These are phyloP conservation scores for Medicago arabica DNA, from an alignment of 306 rosid genomes.

Conservation along the genomic window DNA sequence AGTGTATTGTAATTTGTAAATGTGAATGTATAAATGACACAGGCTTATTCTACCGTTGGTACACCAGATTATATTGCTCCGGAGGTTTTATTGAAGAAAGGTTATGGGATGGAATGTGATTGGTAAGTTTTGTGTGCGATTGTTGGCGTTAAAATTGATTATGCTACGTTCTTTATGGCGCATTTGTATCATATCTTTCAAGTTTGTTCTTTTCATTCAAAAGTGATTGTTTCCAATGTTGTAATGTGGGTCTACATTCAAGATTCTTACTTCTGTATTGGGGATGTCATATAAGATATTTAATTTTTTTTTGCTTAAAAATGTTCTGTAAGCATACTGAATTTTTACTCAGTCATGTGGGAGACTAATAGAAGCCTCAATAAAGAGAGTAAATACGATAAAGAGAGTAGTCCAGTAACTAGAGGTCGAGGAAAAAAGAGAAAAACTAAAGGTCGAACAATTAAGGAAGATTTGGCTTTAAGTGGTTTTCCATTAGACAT, in stretches of 20 bases:
- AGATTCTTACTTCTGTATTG: conserved; percentile 15
- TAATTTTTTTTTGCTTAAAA: neutral
- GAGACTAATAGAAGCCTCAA: neutral
- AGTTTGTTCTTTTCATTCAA: conserved; percentile 27
- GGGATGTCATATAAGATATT: neutral
- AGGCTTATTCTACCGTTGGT: conserved; percentile 99
- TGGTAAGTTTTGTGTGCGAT: conserved; percentile 64
- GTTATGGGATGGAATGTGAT: conserved; percentile 97
- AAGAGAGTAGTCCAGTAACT: neutral
- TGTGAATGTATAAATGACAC: conserved; percentile 43
- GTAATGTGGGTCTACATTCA: conserved; percentile 7
- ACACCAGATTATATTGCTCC: conserved; percentile 99
- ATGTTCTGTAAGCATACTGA: conserved; percentile 2
- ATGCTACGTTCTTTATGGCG: neutral
- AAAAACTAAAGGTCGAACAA: neutral
- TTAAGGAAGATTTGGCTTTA: neutral
- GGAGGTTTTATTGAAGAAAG: conserved; percentile 95
- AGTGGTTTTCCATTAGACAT: neutral
- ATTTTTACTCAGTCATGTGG: conserved; percentile 6
- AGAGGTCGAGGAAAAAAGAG: neutral
- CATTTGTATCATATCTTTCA: neutral
- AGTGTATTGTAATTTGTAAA: conserved; percentile 23
- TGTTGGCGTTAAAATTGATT: conserved; percentile 2
- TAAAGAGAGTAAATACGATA: neutral
- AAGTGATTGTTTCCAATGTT: conserved; percentile 31